Percentiles rank a stretch among this genome's conserved stretches.
Conservation (phyloP, 352 stramenopile genomes). For the Globisporangium sylvaticum region DNA sequence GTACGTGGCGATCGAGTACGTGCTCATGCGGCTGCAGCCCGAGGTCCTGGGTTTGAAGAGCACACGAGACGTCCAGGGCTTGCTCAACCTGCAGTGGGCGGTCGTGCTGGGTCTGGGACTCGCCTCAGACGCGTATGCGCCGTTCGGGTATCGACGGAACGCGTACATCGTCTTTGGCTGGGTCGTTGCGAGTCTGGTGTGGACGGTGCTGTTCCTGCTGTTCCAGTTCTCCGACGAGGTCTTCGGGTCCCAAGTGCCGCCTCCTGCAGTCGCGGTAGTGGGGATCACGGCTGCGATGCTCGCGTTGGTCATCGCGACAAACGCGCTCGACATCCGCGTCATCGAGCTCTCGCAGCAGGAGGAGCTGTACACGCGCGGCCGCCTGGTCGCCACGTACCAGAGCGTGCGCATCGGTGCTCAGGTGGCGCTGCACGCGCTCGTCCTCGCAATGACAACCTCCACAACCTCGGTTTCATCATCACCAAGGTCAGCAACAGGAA, state of each 20-base stretch:
- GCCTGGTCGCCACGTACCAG: slow-evolving; percentile 30
- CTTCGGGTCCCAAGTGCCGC: slow-evolving; percentile 8
- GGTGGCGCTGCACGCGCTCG: slow-evolving; percentile 19
- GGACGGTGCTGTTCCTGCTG: slow-evolving; percentile 21
- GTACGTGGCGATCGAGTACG: slow-evolving; percentile 11
- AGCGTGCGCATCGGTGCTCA: slow-evolving; percentile 26
- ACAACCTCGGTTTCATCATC: too few relatives aligned
- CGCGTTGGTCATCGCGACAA: slow-evolving; percentile 24
- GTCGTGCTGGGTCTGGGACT: slow-evolving; percentile 29
- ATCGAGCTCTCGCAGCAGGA: slow-evolving; percentile 46
- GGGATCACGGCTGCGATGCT: slow-evolving; percentile 24
- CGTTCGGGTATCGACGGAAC: slow-evolving; percentile 38
- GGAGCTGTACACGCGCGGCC: slow-evolving; percentile 22
- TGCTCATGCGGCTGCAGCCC: slow-evolving; percentile 12
- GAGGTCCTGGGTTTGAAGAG: slow-evolving; percentile 5
- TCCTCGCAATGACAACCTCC: background rate
- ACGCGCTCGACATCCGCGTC: slow-evolving; percentile 32
- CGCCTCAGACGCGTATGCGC: slow-evolving; percentile 27
- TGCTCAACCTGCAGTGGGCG: slow-evolving; percentile 30
- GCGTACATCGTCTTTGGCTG: slow-evolving; percentile 70
- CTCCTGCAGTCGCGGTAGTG: slow-evolving; percentile 7
- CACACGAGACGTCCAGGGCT: slow-evolving; percentile 1
- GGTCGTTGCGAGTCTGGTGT: slow-evolving; percentile 25
- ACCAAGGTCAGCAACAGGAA: slow-evolving; percentile 1
- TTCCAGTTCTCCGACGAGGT: slow-evolving; percentile 17